These are phyloP conservation scores for Alternaria viburni DNA, from an alignment of 2,329 filamentous ascomycete genomes.

Conservation along the genomic window DNA sequence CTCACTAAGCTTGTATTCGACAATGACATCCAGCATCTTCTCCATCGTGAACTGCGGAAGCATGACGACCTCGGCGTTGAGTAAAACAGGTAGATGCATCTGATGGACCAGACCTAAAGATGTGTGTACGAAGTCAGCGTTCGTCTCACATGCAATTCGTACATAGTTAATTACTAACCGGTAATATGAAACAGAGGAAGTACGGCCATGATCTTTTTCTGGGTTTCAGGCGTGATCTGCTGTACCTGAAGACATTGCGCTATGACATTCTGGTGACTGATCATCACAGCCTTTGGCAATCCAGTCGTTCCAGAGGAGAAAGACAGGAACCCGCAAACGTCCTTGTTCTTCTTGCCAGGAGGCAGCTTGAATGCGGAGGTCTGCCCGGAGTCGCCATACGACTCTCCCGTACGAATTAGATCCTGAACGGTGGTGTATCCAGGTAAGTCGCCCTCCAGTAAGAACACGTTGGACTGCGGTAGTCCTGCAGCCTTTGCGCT, in stretches of 20 bases:
- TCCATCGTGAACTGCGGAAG: slow-evolving; percentile 67
- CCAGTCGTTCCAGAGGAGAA: slow-evolving; percentile 48
- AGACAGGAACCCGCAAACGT: slow-evolving; percentile 59
- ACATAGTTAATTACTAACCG: too few relatives aligned
- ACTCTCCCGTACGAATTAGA: slow-evolving; percentile 52
- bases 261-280: slow-evolving; percentile 48
- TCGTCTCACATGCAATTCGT: background rate
- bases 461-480: slow-evolving; percentile 58
- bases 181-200: slow-evolving; percentile 47
- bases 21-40: slow-evolving; percentile 54
- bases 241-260: slow-evolving; percentile 65
- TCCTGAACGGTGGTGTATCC: slow-evolving; percentile 59
- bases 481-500: slow-evolving; percentile 63
- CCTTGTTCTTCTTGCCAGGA: slow-evolving; percentile 61
- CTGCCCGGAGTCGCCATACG: slow-evolving; percentile 54
- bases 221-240: slow-evolving; percentile 51
- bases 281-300: slow-evolving; percentile 47
- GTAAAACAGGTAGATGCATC: slow-evolving; percentile 66
- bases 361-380: slow-evolving; percentile 58
- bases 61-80: slow-evolving; percentile 72
- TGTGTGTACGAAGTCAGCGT: background rate
- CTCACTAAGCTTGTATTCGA: slow-evolving; percentile 59
- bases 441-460: slow-evolving; percentile 61
- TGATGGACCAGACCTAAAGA: too few relatives aligned
- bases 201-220: slow-evolving; percentile 47